Evolutionary conservation across 1,139 yeast genomes (phyloP).

Genomic region (Debaryomyces fabryi): DNA sequence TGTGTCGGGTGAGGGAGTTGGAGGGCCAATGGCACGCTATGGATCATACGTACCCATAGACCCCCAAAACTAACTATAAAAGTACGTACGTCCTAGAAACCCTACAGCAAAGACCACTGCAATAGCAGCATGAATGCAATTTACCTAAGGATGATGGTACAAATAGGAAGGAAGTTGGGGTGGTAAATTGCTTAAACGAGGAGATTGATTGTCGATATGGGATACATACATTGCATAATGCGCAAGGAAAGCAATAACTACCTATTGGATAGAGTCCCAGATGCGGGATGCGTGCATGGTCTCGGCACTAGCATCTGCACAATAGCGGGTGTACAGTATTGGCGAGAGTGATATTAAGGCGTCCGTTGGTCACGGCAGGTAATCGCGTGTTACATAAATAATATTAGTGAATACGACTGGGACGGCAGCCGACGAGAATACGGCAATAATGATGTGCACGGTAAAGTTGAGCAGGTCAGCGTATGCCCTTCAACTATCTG

Average conservation of each 20-base stretch:
- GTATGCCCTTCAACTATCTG: no score
- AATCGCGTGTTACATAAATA: background rate
- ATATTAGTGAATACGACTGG: background rate
- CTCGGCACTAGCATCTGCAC: background rate
- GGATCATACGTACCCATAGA: background rate
- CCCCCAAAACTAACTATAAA: background rate
- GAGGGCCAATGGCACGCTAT: background rate
- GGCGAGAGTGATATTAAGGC: background rate
- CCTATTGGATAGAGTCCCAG: background rate
- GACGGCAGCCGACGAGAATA: background rate
- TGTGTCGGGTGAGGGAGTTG: background rate
- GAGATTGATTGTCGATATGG: background rate
- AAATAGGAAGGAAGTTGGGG: background rate
- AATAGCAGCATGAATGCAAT: background rate
- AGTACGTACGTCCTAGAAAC: background rate
- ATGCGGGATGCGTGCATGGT: background rate
- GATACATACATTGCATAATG: background rate
- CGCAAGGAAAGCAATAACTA: background rate
- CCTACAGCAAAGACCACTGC: background rate
- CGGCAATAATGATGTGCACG: background rate
- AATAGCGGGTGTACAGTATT: background rate
- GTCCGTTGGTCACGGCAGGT: background rate
- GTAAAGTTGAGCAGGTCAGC: background rate
- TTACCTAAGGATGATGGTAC: background rate
- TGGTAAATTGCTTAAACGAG: conserved; percentile 1